These are phyloP conservation scores for Moesziomyces sp. DNA, from an alignment of 1,284 basidiomycete species.

Conservation along the genomic window DNA sequence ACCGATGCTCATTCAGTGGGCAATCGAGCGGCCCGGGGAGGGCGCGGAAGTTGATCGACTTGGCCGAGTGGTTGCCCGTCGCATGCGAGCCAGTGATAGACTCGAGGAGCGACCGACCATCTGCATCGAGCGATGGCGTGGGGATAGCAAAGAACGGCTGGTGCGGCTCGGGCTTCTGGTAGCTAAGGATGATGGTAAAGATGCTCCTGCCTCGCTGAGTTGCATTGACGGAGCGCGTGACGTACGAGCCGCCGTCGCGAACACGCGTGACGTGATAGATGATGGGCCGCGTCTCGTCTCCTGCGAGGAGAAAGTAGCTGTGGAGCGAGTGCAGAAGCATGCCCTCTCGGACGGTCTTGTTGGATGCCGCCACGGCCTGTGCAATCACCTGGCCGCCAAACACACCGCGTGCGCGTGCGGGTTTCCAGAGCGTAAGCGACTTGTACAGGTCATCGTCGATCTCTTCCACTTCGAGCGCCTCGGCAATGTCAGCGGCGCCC, in stretches of 20 bases:
- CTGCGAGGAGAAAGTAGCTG: constrained; percentile 63
- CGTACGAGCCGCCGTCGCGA: constrained; percentile 64
- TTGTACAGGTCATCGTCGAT: constrained; percentile 57
- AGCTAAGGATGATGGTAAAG: constrained; percentile 62
- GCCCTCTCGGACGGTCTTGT: constrained; percentile 51
- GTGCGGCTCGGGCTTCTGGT: constrained; percentile 60
- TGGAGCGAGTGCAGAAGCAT: constrained; percentile 56
- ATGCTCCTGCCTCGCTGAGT: constrained; percentile 54
- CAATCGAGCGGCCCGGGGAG: constrained; percentile 45
- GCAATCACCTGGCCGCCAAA: constrained; percentile 66
- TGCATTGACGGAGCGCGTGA: constrained; percentile 61
- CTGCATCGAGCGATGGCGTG: constrained; percentile 41
- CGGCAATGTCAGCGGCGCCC: constrained; percentile 35
- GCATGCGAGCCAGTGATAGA: constrained; percentile 43
- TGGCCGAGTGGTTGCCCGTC: constrained; percentile 32
- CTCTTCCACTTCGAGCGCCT: constrained; percentile 59
- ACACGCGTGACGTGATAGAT: constrained; percentile 59
- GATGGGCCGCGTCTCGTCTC: constrained; percentile 54
- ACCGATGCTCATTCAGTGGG: constrained; percentile 53
- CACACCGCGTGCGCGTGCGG: constrained; percentile 59
- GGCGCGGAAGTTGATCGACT: constrained; percentile 33
- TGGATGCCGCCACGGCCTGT: constrained; percentile 57
- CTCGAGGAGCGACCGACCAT: constrained; percentile 17
- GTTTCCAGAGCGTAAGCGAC: constrained; percentile 58
- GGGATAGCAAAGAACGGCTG: constrained; percentile 60